phyloP scores from a whole-genome alignment of 352 stramenopile genomes.

The Aphanomyces euteiches region DNA sequence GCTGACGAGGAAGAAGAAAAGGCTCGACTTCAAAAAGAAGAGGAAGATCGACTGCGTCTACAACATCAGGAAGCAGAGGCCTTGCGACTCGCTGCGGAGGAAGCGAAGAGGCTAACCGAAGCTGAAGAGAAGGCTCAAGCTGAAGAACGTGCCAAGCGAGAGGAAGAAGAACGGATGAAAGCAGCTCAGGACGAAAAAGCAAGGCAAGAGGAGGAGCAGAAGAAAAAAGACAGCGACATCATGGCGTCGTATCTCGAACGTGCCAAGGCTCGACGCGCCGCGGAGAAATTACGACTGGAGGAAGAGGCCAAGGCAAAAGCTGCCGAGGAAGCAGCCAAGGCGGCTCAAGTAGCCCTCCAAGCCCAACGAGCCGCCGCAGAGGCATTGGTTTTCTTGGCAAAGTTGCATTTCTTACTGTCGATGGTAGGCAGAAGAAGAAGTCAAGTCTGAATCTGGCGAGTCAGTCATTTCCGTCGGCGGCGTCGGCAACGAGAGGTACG shows the following conservation, averaged over 20 bases:
- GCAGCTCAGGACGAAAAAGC: not conserved
- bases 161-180: not conserved
- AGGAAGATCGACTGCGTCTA: not conserved
- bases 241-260: conserved; percentile 15
- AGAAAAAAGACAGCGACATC: conserved; percentile 8
- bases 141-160: not conserved
- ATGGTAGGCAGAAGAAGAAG: not conserved
- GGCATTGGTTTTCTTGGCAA: not conserved
- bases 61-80: no score
- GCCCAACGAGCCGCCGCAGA: not conserved
- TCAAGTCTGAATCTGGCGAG: not conserved
- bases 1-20: conserved; percentile 3
- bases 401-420: not conserved
- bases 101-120: not conserved
- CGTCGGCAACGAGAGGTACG: conserved; percentile 8
- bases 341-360: not conserved
- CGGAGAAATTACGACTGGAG: conserved; percentile 10
- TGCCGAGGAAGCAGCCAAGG: conserved; percentile 4
- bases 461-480: conserved; percentile 9
- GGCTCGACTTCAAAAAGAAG: not conserved
- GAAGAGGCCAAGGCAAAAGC: conserved; percentile 11
- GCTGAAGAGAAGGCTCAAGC: not conserved
- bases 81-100: no score
- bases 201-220: conserved; percentile 6
- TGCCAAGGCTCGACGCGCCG: not conserved